phyloP scores from a whole-genome alignment of 495 filamentous ascomycete species.

The Friedmanniomyces endolithicus region DNA sequence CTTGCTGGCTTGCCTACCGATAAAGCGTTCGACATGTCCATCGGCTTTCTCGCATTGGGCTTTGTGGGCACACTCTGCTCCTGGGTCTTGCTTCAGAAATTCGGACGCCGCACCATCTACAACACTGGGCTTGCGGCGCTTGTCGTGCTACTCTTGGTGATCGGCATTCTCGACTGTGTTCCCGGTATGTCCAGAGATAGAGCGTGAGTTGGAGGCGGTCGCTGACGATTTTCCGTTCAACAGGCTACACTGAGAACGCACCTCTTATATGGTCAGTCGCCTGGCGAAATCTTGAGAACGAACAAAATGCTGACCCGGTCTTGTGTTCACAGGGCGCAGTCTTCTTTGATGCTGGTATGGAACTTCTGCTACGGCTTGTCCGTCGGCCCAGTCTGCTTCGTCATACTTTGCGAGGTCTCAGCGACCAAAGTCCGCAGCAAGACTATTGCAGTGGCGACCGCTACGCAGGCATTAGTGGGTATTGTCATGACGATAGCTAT shows the following conservation, averaged over 20 bases:
- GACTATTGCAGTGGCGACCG: constrained; percentile 50
- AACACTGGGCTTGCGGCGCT: constrained; percentile 38
- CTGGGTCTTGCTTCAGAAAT: constrained; percentile 38
- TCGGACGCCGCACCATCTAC: constrained; percentile 43
- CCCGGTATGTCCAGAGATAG: constrained; percentile 27
- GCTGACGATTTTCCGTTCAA: background rate
- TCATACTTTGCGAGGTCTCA: constrained; percentile 48
- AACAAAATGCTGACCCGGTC: constrained; percentile 17
- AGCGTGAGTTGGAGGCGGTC: background rate
- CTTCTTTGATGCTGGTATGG: constrained; percentile 43
- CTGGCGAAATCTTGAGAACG: background rate
- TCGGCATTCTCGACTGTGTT: constrained; percentile 46
- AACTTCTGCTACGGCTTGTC: constrained; percentile 37
- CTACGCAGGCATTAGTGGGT: constrained; percentile 44
- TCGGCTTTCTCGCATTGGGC: constrained; percentile 36
- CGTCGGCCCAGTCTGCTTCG: constrained; percentile 50
- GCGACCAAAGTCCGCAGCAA: constrained; percentile 47
- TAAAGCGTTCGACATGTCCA: constrained; percentile 28
- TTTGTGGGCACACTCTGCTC: constrained; percentile 40
- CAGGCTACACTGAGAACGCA: constrained; percentile 21
- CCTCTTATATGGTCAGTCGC: constrained; percentile 32
- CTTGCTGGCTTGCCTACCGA: constrained; percentile 45
- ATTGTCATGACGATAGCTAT: constrained; percentile 52
- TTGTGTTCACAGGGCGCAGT: constrained; percentile 37
- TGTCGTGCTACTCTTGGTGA: constrained; percentile 40